These are phyloP conservation scores for Ganoderma meredithae DNA, from an alignment of 1,284 basidiomycete genomes.

Conservation along the genomic window DNA sequence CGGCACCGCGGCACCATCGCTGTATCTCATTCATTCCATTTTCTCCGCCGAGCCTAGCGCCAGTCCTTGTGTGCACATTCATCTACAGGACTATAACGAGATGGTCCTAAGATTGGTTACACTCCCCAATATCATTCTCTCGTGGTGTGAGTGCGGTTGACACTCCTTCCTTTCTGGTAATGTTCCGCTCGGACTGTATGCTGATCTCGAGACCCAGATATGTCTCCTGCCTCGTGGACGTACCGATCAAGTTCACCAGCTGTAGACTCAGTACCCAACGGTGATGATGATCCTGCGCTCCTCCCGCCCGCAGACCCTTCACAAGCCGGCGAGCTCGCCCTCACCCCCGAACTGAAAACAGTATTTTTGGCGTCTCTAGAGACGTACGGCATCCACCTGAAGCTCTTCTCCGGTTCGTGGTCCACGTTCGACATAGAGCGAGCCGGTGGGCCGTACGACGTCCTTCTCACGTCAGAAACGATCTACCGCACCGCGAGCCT, in stretches of 20 bases:
- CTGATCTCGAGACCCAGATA: constrained; percentile 13
- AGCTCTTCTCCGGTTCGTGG: constrained; percentile 91
- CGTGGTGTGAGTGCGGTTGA: constrained; percentile 72
- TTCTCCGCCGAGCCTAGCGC: constrained; percentile 49
- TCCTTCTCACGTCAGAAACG: constrained; percentile 92
- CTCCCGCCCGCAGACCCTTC: constrained; percentile 37
- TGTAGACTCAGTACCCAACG: constrained; percentile 17
- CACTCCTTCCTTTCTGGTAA: not conserved
- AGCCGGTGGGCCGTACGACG: constrained; percentile 57
- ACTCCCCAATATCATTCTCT: constrained; percentile 87
- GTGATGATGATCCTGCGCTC: constrained; percentile 38
- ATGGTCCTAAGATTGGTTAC: constrained; percentile 87
- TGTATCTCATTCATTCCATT: constrained; percentile 74
- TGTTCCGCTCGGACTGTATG: constrained; percentile 41
- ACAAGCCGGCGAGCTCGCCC: constrained; percentile 59
- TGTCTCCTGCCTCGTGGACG: constrained; percentile 22
- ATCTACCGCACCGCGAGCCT: constrained; percentile 84
- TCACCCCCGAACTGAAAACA: constrained; percentile 60
- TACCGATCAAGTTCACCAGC: constrained; percentile 6
- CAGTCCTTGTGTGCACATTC: constrained; percentile 69
- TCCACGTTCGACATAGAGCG: constrained; percentile 51
- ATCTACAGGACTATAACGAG: constrained; percentile 94
- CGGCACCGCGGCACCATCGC: constrained; percentile 88
- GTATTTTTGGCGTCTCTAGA: constrained; percentile 54
- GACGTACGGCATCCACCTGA: constrained; percentile 62